Evolutionary conservation across 176 grass and related monocot genomes (phyloP).

Genomic region (Alloteropsis semialata): DNA sequence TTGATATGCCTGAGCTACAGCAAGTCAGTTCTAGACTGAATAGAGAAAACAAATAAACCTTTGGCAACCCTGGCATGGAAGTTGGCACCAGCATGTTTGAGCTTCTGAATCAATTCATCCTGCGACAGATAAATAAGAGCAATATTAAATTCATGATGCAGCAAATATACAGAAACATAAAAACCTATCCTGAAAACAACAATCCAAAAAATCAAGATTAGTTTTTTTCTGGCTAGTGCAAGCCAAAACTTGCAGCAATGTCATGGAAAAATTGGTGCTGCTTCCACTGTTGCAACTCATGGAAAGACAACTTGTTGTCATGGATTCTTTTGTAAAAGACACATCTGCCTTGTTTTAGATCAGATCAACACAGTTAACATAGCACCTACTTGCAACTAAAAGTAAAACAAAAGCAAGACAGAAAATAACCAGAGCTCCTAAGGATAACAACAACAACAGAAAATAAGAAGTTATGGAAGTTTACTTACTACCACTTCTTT

Average conservation of each 20-base stretch:
- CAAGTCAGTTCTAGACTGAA: neutral
- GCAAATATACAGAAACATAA: neutral
- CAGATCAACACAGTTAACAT: neutral
- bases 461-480: neutral
- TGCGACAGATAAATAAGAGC: slow-evolving; percentile 28
- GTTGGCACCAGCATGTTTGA: slow-evolving; percentile 62
- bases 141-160: slow-evolving; percentile 18
- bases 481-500: slow-evolving; percentile 55
- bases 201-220: slow-evolving; percentile 14
- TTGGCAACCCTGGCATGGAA: slow-evolving; percentile 72
- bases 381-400: slow-evolving; percentile 6
- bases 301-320: neutral
- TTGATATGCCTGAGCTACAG: slow-evolving; percentile 15
- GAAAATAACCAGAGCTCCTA: slow-evolving; percentile 25
- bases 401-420: neutral
- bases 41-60: slow-evolving; percentile 45
- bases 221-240: neutral
- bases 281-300: slow-evolving; percentile 21
- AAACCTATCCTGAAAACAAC: neutral
- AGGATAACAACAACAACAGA: neutral
- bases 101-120: slow-evolving; percentile 79
- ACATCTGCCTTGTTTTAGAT: neutral
- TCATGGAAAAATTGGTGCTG: neutral
- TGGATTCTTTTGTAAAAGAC: neutral
- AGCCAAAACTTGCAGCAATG: slow-evolving; percentile 9